Conservation (phyloP, 2,329 filamentous ascomycete species). For the Stylonectria norvegica region DNA sequence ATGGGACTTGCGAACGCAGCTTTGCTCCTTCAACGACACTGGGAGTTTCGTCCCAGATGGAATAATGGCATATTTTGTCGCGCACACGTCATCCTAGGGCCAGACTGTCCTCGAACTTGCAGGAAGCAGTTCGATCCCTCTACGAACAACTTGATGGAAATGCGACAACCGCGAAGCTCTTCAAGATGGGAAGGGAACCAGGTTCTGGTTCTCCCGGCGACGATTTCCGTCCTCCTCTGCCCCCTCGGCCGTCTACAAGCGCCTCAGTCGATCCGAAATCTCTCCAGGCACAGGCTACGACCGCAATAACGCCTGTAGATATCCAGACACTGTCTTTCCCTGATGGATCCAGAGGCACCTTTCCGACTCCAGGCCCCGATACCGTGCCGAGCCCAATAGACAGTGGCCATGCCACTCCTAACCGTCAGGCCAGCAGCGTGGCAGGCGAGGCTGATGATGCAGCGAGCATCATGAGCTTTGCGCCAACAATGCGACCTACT, state of each 20-base stretch:
- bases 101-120: conserved; percentile 10
- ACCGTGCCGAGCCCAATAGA: conserved; percentile 36
- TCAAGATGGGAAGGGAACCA: conserved; percentile 29
- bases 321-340: conserved; percentile 73
- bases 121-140: neutral
- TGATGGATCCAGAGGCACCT: conserved; percentile 65
- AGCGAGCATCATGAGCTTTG: conserved; percentile 64
- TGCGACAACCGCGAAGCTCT: conserved; percentile 23
- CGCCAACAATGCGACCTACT: conserved; percentile 58
- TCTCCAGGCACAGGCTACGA: conserved; percentile 68
- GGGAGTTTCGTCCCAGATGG: conserved; percentile 27
- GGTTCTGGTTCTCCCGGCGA: conserved; percentile 32
- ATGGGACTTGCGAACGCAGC: conserved; percentile 5
- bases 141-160: conserved; percentile 19
- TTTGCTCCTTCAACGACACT: conserved; percentile 3
- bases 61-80: conserved; percentile 24
- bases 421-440: conserved; percentile 27
- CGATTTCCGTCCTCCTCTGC: conserved; percentile 52
- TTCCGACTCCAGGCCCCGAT: conserved; percentile 41
- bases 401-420: conserved; percentile 42
- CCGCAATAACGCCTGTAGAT: conserved; percentile 77
- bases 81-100: conserved; percentile 11
- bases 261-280: conserved; percentile 36
- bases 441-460: conserved; percentile 57
- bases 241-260: conserved; percentile 46